Evolutionary conservation across 768 basidiomycete species (phyloP).

Genomic region (Termitomyces sp.): DNA sequence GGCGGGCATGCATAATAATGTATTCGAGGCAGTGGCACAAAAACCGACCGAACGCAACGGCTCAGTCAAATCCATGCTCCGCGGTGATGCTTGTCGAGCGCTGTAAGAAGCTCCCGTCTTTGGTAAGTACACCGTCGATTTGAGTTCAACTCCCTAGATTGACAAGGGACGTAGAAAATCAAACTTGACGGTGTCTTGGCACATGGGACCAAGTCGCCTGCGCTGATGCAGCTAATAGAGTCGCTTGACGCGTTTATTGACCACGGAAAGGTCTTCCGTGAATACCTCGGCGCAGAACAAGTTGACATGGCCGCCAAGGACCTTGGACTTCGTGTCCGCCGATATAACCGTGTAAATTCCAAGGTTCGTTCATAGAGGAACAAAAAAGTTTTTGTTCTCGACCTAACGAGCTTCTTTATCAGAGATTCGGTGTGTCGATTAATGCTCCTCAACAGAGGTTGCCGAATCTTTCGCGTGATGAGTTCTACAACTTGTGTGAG

Average conservation of each 20-base stretch:
- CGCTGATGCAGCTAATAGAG: slow-evolving; percentile 28
- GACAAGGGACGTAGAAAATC: slow-evolving; percentile 14
- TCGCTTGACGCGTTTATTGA: slow-evolving; percentile 37
- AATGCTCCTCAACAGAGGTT: slow-evolving; percentile 23
- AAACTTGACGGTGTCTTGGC: slow-evolving; percentile 21
- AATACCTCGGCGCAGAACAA: slow-evolving; percentile 24
- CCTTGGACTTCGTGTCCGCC: slow-evolving; percentile 24
- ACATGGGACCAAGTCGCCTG: slow-evolving; percentile 28
- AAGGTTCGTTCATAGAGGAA: slow-evolving; percentile 20
- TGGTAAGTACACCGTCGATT: slow-evolving; percentile 17
- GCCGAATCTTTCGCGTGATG: slow-evolving; percentile 30
- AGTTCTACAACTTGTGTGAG: slow-evolving; percentile 36
- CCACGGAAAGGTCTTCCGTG: slow-evolving; percentile 30
- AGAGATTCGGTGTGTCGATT: slow-evolving; percentile 32
- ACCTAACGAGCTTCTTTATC: neutral
- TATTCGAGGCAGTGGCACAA: slow-evolving; percentile 34
- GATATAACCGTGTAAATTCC: slow-evolving; percentile 25
- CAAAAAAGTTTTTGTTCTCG: neutral
- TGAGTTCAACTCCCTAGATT: neutral
- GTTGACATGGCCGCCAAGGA: slow-evolving; percentile 15
- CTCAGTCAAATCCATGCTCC: slow-evolving; percentile 27
- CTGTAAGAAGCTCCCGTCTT: slow-evolving; percentile 22
- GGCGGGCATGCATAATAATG: slow-evolving; percentile 29
- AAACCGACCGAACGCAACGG: slow-evolving; percentile 24
- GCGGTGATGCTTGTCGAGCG: slow-evolving; percentile 30